Evolutionary conservation across 371 early-diverging fungal genomes (phyloP), one percentile per base, ranked within the genome.

Genomic region (Mortierella sp.): DNA sequence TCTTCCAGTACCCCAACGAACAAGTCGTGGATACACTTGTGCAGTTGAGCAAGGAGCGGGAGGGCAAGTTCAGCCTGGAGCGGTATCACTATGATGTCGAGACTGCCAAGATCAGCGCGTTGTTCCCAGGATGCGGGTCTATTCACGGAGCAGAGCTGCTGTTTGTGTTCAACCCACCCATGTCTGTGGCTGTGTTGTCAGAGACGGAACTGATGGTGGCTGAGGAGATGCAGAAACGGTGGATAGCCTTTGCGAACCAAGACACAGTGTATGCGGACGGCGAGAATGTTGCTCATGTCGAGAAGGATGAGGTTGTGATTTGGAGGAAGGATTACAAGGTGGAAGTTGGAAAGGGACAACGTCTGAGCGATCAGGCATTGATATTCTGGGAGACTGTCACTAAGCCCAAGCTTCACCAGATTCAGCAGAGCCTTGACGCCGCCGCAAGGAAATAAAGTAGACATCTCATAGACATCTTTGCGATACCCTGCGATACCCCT

Each of bases 61-160:
- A 38, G 29, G 48, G 58, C 21, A 71, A 29, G 55, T 71, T 77
- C 72, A 43, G 24, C 1, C 32, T 77, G 16, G 18, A 35, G 18
- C n/a, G 71, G n/a, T 77, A 71, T 24, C 48, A 58, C 48, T 77
- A 63, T 29, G 77, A 77, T 35, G 60, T 58, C 21, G 77, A 77
- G 65, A 58, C 46, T 29, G 14, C 55, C 46, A 71, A 29, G 60
- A 35, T 77, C 32, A 77, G 60, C 44, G 48, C 56, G 21, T 16
- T 55, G 27, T 10, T 58, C 35, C 72, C 77, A 29, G 77, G 77
- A 18, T 32, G 71, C 21, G 77, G 77, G 21, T 55, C 77, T 0
- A 29, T 71, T 24, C 77, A 77, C 29, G 77, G 44, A 11, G 27
- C 32, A 21, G 72, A 77, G 49, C 7, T 77, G 32, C n/a, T 48